These are phyloP conservation scores for Neopestalotiopsis sp. DNA, from an alignment of 2,329 filamentous ascomycete genomes.

Conservation along the genomic window DNA sequence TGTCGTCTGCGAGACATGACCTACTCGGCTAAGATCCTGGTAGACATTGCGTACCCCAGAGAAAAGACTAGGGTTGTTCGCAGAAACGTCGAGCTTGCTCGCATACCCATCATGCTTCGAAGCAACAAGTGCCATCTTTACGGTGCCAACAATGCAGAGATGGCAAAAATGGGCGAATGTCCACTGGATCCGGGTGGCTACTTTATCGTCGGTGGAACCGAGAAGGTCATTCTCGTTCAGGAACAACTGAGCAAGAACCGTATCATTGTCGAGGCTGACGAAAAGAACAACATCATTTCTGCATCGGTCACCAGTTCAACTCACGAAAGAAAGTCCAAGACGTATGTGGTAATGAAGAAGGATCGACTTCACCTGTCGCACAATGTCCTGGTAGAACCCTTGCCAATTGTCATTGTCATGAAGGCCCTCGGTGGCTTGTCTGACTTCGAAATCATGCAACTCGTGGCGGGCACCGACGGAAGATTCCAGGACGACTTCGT, in stretches of 20 bases:
- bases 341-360: constrained; percentile 93
- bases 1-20: constrained; percentile 96
- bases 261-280: constrained; percentile 92
- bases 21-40: constrained; percentile 93
- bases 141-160: constrained; percentile 82
- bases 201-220: constrained; percentile 96
- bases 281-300: constrained; percentile 91
- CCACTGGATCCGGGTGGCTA: constrained; percentile 96
- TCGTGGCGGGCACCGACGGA: constrained; percentile 86
- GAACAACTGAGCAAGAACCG: constrained; percentile 99
- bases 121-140: constrained; percentile 91
- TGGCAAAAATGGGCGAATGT: constrained; percentile 94
- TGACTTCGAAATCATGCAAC: constrained; percentile 91
- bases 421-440: constrained; percentile 94
- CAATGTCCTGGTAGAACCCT: constrained; percentile 89
- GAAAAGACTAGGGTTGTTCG: constrained; percentile 78
- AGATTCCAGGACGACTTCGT: constrained; percentile 94
- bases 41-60: constrained; percentile 89
- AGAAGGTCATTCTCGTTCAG: constrained; percentile 98
- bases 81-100: constrained; percentile 80
- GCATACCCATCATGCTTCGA: constrained; percentile 95
- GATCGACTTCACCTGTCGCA: constrained; percentile 88
- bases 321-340: constrained; percentile 97
- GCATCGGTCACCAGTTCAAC: constrained; percentile 98
- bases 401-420: constrained; percentile 93